Evolutionary conservation across 495 filamentous ascomycete genomes (phyloP).

Genomic region (Articulospora tetracladia): DNA sequence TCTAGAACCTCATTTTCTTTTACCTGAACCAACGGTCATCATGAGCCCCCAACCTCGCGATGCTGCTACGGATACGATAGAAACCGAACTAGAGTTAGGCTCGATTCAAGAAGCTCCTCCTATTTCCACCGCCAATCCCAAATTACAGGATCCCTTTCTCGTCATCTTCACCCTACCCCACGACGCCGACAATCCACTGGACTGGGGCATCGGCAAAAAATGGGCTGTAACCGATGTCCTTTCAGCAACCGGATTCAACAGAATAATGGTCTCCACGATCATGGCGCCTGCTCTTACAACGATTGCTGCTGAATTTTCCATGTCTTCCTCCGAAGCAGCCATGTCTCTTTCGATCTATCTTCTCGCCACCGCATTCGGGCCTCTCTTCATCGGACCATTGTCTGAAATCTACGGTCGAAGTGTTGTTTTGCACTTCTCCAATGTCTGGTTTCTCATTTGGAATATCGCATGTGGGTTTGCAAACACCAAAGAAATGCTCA

Average conservation of each 20-base stretch:
- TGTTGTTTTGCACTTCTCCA: constrained; percentile 43
- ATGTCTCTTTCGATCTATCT: constrained; percentile 59
- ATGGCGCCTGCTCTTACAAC: constrained; percentile 57
- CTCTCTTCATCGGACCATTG: constrained; percentile 51
- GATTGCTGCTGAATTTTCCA: constrained; percentile 51
- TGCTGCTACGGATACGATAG: neutral
- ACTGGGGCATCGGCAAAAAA: constrained; percentile 53
- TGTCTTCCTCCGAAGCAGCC: constrained; percentile 45
- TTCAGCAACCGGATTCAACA: constrained; percentile 50
- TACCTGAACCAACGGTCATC: too few relatives aligned
- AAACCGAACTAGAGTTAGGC: neutral
- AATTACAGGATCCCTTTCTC: constrained; percentile 26
- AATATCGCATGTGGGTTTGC: constrained; percentile 52
- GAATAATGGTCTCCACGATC: constrained; percentile 67
- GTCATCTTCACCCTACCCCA: constrained; percentile 49
- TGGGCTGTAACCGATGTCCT: constrained; percentile 55
- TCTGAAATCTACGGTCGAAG: constrained; percentile 56
- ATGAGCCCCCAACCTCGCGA: neutral
- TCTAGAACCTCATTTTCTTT: too few relatives aligned
- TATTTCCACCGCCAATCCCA: neutral
- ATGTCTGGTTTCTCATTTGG: constrained; percentile 51
- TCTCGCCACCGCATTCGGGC: constrained; percentile 61
- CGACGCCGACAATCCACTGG: constrained; percentile 56
- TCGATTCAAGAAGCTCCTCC: neutral
- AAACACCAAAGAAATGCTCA: constrained; percentile 46